Base-by-base conservation (phyloP, 768 basidiomycete species). In the Candolleomyces eurysporus region DNA sequence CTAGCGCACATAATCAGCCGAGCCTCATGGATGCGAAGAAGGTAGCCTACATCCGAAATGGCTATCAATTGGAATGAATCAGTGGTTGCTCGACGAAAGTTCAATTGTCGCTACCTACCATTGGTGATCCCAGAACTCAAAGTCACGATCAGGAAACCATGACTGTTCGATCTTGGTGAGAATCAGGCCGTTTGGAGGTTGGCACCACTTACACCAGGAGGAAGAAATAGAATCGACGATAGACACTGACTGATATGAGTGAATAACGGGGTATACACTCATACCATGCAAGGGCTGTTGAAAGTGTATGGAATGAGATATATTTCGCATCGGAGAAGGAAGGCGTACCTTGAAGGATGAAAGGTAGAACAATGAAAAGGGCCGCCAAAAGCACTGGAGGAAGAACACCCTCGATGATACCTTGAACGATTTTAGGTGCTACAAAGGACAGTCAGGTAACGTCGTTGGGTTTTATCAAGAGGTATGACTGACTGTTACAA, bases 71-170 rank as follows among this genome's bases (percentile, higher is more conserved):
- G 8, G 17, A 43, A n/a, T 45, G 48, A 42, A 13, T 53, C 51
- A 19, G n/a, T 63, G 19, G 76, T 72, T 11, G 76, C 71, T 69
- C 59, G 42, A 11, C 45, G 16, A 46, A 21, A 5, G 1, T 21
- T 46, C 9, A 17, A 11, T 48, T 17, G n/a, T 58, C 13, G 46
- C 30, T 30, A n/a, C 69, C 32, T 62, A 74, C 76, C 71, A 65
- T 68, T 67, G 8, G 87, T 82, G 43, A 90, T 72, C 45, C 85
- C 85, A 22, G 86, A 85, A 9, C 82, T 78, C 49, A 90, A 68
- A 2, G 88, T 90, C 48, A 88, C 85, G 64, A 89, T 81, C 60
- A 91, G 76, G 79, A 91, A 91, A 61, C 88, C 88, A 70, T 90
- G 87, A 31, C 82, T 83, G 57, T 36, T 36, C 16, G 10, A 13